phyloP scores from a whole-genome alignment of 1,284 basidiomycete genomes.

The Fomitopsis palustris region DNA sequence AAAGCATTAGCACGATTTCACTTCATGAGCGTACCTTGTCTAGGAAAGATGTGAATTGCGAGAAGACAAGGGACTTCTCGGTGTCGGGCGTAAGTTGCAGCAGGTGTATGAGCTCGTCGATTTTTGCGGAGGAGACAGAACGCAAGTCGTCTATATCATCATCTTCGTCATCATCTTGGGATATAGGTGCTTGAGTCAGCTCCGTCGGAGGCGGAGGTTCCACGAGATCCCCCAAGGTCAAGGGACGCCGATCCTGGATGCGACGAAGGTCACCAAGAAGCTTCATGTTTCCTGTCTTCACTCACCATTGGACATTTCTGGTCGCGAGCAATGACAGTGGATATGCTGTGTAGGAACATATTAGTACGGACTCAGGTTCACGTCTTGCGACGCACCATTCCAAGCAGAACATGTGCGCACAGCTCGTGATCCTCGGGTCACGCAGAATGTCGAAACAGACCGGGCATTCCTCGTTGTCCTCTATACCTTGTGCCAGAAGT shows the following conservation, averaged over 20 bases:
- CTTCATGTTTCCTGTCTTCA: neutral
- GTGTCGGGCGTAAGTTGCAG: constrained; percentile 62
- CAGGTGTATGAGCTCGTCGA: constrained; percentile 74
- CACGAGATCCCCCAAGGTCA: constrained; percentile 60
- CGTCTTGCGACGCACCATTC: constrained; percentile 47
- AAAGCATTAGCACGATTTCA: neutral
- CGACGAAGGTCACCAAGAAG: neutral
- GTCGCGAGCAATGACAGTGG: constrained; percentile 63
- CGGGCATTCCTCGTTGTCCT: constrained; percentile 83
- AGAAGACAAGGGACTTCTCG: constrained; percentile 83
- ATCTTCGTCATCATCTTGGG: constrained; percentile 37
- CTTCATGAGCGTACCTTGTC: constrained; percentile 55
- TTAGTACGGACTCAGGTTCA: neutral
- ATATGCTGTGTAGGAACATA: constrained; percentile 55
- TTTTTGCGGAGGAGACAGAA: constrained; percentile 73
- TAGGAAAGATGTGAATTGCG: constrained; percentile 82
- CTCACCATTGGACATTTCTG: constrained; percentile 77
- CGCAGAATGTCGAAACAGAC: constrained; percentile 68
- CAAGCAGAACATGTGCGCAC: constrained; percentile 76
- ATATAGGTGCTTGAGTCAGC: constrained; percentile 53
- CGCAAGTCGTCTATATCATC: constrained; percentile 39
- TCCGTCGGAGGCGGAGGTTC: constrained; percentile 67
- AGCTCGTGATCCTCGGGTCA: constrained; percentile 77
- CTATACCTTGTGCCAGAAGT: constrained; percentile 64
- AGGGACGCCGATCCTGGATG: constrained; percentile 63